Percentiles rank a stretch among this genome's conserved stretches.
Conservation (phyloP, 2,329 filamentous ascomycete species). For the Ceratocystiopsis sp. region DNA sequence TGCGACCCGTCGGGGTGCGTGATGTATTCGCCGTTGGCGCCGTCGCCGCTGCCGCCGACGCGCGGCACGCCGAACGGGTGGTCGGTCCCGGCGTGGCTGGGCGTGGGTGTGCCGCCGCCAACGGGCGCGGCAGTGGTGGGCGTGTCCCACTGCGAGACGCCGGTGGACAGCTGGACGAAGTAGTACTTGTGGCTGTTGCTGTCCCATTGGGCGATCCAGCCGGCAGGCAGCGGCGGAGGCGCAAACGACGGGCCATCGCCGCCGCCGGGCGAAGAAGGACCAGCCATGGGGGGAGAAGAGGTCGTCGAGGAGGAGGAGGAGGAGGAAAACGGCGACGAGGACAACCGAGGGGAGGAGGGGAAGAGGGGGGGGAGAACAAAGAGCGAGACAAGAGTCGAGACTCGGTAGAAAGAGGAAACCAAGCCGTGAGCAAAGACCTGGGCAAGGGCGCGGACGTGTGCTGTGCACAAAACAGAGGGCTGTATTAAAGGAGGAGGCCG, state of each 20-base stretch:
- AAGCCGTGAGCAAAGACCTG: no score
- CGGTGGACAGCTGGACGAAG: constrained; percentile 56
- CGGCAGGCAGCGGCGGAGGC: constrained; percentile 43
- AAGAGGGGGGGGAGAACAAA: no score
- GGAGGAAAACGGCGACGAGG: no score
- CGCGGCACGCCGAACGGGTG: constrained; percentile 44
- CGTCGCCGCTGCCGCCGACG: constrained; percentile 6
- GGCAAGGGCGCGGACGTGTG: no score
- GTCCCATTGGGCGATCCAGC: constrained; percentile 58
- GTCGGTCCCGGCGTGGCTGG: constrained; percentile 30
- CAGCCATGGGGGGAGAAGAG: constrained; percentile 26
- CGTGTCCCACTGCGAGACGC: constrained; percentile 57
- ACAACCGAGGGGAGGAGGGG: no score
- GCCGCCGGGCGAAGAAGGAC: constrained; percentile 38
- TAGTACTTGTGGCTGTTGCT: constrained; percentile 48
- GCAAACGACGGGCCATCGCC: constrained; percentile 41
- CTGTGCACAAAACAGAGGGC: no score
- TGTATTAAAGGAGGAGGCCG: no score
- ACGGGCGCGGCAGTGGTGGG: constrained; percentile 47
- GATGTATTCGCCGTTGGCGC: constrained; percentile 26
- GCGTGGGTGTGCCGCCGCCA: constrained; percentile 35
- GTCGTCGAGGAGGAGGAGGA: no score
- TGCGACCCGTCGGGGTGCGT: constrained; percentile 46
- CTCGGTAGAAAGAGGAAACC: no score
- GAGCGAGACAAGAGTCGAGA: no score